Conservation (phyloP, 2,329 filamentous ascomycete genomes). For the Cordyceps javanica region DNA sequence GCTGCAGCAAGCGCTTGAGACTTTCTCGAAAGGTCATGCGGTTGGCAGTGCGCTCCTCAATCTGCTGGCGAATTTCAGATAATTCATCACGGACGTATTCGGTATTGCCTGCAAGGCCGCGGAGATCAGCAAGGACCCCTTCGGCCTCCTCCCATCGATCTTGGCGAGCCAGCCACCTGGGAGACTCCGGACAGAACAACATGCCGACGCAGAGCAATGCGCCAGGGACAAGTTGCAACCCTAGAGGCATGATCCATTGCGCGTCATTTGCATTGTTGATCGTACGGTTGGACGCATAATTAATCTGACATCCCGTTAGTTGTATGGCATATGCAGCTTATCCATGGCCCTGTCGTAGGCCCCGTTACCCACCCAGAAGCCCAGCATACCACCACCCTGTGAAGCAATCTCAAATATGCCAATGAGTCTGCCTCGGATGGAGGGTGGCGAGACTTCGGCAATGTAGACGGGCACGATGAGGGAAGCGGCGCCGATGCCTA, state of each 20-base stretch:
- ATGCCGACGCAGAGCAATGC: constrained; percentile 45
- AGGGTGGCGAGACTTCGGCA: neutral
- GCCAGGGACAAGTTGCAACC: constrained; percentile 48
- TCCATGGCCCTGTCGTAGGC: too few relatives aligned
- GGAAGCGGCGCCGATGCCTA: neutral
- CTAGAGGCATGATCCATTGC: constrained; percentile 46
- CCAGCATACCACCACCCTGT: neutral
- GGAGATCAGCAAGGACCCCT: neutral
- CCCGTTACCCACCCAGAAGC: neutral
- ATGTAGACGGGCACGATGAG: neutral
- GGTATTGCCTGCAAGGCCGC: constrained; percentile 19
- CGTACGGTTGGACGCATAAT: constrained; percentile 3
- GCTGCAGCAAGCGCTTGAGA: constrained; percentile 19
- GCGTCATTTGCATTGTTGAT: constrained; percentile 23
- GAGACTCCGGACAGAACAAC: constrained; percentile 50
- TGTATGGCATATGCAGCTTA: neutral
- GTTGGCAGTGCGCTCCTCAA: constrained; percentile 37
- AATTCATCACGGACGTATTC: constrained; percentile 33
- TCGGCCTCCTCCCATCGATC: constrained; percentile 42
- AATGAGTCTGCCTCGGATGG: neutral
- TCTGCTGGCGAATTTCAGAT: constrained; percentile 49
- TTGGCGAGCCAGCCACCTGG: constrained; percentile 49
- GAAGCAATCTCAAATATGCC: neutral
- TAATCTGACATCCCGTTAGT: neutral
- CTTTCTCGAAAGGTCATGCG: constrained; percentile 23